Evolutionary conservation across 441 rosid species (phyloP).

Genomic region (Croton setiger): DNA sequence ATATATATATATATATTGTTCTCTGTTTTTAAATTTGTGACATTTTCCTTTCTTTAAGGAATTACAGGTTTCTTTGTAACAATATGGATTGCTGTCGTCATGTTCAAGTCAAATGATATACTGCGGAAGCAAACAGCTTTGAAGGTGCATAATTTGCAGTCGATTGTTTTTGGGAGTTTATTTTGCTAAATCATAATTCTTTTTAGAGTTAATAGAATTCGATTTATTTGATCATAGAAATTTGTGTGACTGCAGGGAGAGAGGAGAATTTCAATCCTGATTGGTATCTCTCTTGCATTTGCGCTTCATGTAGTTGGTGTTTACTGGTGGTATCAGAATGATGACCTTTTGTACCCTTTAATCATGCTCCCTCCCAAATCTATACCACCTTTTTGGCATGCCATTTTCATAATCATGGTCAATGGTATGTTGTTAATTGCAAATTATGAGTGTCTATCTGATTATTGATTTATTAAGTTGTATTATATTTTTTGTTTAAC

Average conservation of each 20-base stretch:
- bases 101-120: conserved; percentile 78
- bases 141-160: conserved; percentile 42
- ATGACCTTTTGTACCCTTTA: conserved; percentile 62
- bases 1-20: not conserved
- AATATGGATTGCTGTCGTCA: conserved; percentile 73
- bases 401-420: conserved; percentile 63
- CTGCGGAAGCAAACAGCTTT: conserved; percentile 70
- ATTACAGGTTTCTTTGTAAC: conserved; percentile 72
- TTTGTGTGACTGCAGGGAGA: conserved; percentile 56
- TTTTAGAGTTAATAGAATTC: not conserved
- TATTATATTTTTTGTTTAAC: not conserved
- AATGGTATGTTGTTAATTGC: conserved; percentile 50
- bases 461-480: not conserved
- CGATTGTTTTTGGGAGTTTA: not conserved
- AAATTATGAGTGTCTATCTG: not conserved
- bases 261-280: conserved; percentile 56
- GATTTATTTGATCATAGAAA: conserved; percentile 14
- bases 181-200: not conserved
- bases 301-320: conserved; percentile 56
- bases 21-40: conserved; percentile 15
- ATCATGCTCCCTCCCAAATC: conserved; percentile 75
- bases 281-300: conserved; percentile 50
- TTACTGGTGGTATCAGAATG: conserved; percentile 75
- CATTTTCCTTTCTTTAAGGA: conserved; percentile 27
- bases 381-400: conserved; percentile 78